phyloP scores from a whole-genome alignment of 805 yeast species.

The Wickerhamiella siamensis region DNA sequence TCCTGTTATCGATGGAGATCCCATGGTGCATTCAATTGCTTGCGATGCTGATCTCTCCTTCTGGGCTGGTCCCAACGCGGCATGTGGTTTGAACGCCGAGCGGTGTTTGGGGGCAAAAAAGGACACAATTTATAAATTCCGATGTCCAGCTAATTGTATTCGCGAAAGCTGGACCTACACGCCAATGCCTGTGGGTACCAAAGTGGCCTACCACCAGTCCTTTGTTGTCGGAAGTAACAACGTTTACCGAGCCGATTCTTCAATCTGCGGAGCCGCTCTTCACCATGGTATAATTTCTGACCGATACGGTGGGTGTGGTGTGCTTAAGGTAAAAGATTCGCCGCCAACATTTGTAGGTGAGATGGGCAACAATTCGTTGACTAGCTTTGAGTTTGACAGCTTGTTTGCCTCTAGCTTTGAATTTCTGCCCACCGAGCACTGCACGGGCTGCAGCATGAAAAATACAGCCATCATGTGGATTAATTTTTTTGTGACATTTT shows the following conservation, averaged over 20 bases:
- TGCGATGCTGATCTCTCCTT: conserved; percentile 17
- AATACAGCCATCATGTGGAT: conserved; percentile 40
- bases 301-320: conserved; percentile 64
- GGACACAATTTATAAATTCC: conserved; percentile 36
- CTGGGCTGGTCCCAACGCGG: conserved; percentile 66
- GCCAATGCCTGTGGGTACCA: conserved; percentile 57
- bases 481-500: conserved; percentile 46
- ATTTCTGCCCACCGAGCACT: conserved; percentile 32
- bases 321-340: conserved; percentile 42
- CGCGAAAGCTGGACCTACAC: conserved; percentile 64
- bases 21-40: background rate
- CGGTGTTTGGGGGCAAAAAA: conserved; percentile 33
- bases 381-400: conserved; percentile 43
- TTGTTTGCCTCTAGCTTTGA: conserved; percentile 63
- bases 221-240: conserved; percentile 58
- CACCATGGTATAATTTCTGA: conserved; percentile 74
- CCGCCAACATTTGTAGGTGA: conserved; percentile 34
- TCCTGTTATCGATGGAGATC: conserved; percentile 13
- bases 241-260: conserved; percentile 71
- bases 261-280: conserved; percentile 76
- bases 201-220: conserved; percentile 52
- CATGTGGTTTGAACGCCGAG: conserved; percentile 62
- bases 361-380: conserved; percentile 39
- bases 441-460: conserved; percentile 54
- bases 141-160: conserved; percentile 85